Percentiles rank a stretch among this genome's conserved stretches.
phyloP scores from a whole-genome alignment of 345 rosid genomes.

The Eucalyptus leucophloia region DNA sequence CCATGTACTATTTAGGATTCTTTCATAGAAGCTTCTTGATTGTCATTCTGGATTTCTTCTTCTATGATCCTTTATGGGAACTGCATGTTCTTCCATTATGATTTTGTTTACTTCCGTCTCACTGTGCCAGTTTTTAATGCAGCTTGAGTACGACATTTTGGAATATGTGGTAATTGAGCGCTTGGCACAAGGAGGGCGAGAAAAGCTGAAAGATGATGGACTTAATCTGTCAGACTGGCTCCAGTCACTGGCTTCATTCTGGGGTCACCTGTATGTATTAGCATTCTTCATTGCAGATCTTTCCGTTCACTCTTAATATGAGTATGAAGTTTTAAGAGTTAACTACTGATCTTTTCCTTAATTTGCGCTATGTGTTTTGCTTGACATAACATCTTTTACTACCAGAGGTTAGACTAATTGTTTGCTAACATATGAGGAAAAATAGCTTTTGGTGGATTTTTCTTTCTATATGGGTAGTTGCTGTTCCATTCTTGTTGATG shows the following conservation, averaged over 20 bases:
- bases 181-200: slow-evolving; percentile 88
- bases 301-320: neutral
- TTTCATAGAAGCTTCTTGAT: neutral
- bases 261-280: slow-evolving; percentile 98
- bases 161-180: slow-evolving; percentile 99
- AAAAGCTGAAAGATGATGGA: slow-evolving; percentile 96
- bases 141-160: slow-evolving; percentile 97
- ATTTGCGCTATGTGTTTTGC: neutral
- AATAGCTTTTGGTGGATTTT: neutral
- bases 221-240: slow-evolving; percentile 99
- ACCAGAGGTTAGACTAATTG: neutral
- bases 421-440: neutral
- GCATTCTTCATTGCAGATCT: slow-evolving; percentile 6
- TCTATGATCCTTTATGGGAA: neutral
- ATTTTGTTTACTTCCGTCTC: neutral
- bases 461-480: neutral
- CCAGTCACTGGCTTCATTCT: slow-evolving; percentile 96
- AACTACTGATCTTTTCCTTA: neutral
- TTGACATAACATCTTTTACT: neutral
- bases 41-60: neutral
- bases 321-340: neutral
- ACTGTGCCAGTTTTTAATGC: slow-evolving; percentile 3
- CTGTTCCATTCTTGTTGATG: neutral
- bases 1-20: neutral
- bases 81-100: neutral